Evolutionary conservation across 1,284 basidiomycete genomes (phyloP), one percentile per base, ranked within the genome.

Genomic region (Mycena sp.): DNA sequence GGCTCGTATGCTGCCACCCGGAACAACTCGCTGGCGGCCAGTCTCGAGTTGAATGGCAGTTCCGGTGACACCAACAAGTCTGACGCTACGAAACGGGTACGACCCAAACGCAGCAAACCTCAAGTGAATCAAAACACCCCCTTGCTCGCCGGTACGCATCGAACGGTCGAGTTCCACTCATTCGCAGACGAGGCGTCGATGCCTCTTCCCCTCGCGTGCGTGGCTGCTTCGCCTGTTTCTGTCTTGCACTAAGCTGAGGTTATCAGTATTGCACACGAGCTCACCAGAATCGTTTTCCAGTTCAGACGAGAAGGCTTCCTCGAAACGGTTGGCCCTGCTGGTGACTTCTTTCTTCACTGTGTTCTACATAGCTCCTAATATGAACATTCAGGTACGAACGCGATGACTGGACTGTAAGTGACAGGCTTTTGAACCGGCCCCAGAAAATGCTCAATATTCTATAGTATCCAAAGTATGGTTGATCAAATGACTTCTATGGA

Each of bases 401-500:
- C 90, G 0, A 86, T 96, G 85, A 89, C 85, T 65, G 78, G 77
- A 68, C 72, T 88, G 90, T 88, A 72, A 69, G 85, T 72, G 21
- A 35, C n/a, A 90, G 90, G 2, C 19, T 35, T 41, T 17, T 29
- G 28, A 41, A 37, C 44, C 12, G 61, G 53, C 19, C 3, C 16
- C 21, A 25, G 21, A 6, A 35, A 4, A 3, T 35, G 30, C 11
- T 78, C 40, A 67, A 48, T 46, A 17, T 16, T 28, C 26, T 48
- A 23, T 67, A 93, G 91, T 54, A 76, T 95, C 45, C 88, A 90
- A 69, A 82, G 83, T 37, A 92, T 97, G 87, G 88, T 93, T 1
- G 92, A 94, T 70, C 90, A 95, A 74, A 83, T 96, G 68, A 89
- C 91, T 3, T 84, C 85, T 10, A 93, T 96, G 89, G 93, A 96